These are phyloP conservation scores for Orbilia quercus DNA, from an alignment of 2,329 filamentous ascomycete genomes.

Conservation along the genomic window DNA sequence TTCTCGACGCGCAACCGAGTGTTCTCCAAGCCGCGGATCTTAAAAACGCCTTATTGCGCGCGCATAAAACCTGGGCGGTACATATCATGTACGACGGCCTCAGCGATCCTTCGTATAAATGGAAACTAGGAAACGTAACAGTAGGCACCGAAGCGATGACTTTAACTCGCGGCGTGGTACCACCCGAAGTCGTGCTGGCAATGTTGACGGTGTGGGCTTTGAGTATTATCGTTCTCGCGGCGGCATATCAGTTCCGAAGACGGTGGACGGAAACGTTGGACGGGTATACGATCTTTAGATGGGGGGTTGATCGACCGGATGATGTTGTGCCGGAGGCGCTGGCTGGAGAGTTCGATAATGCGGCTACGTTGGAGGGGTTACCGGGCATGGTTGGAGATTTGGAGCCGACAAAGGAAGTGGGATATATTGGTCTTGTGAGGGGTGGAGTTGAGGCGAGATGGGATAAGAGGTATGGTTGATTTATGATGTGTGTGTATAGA, in stretches of 20 bases:
- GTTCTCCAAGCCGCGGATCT: constrained; percentile 43
- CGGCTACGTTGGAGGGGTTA: constrained; percentile 33
- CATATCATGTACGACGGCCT: constrained; percentile 55
- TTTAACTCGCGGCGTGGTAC: constrained; percentile 36
- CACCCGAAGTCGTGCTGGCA: constrained; percentile 24
- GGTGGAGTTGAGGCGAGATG: constrained; percentile 20
- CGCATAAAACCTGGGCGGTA: constrained; percentile 42
- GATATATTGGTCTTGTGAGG: constrained; percentile 52
- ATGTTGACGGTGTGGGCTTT: constrained; percentile 44
- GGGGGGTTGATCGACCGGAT: constrained; percentile 48
- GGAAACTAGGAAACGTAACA: constrained; percentile 36
- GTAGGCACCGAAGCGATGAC: constrained; percentile 22
- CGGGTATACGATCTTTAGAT: constrained; percentile 50
- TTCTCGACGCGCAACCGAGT: constrained; percentile 33
- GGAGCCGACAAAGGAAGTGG: constrained; percentile 35
- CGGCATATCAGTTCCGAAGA: constrained; percentile 42
- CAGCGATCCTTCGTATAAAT: constrained; percentile 28
- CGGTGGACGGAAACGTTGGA: constrained; percentile 50
- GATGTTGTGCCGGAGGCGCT: constrained; percentile 44
- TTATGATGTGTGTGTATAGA: no score
- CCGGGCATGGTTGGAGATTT: constrained; percentile 52
- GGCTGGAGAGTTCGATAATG: constrained; percentile 50
- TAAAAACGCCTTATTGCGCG: constrained; percentile 24
- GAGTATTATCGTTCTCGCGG: constrained; percentile 29
- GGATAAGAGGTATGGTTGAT: constrained; percentile 46